These are phyloP conservation scores for Parmelia sp. DNA, from an alignment of 495 filamentous ascomycete genomes.

Conservation along the genomic window DNA sequence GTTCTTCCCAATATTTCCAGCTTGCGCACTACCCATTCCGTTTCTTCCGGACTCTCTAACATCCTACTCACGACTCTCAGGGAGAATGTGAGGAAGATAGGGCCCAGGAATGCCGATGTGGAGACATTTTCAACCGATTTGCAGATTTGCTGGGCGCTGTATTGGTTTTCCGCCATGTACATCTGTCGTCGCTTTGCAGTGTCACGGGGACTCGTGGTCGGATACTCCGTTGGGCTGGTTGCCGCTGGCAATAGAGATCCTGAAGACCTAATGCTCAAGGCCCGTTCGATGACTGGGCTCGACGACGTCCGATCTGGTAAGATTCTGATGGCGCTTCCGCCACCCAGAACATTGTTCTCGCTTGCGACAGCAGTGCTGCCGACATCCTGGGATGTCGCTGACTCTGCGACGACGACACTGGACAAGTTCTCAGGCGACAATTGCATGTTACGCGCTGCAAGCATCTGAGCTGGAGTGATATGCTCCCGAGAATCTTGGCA, in stretches of 20 bases:
- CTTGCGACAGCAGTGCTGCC: not conserved
- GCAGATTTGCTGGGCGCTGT: constrained; percentile 14
- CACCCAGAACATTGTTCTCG: not conserved
- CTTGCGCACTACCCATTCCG: constrained; percentile 15
- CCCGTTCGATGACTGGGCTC: not conserved
- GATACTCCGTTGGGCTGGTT: constrained; percentile 2
- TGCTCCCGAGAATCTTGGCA: not conserved
- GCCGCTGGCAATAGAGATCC: not conserved
- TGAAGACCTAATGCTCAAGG: not conserved
- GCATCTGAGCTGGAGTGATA: not conserved
- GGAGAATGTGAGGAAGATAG: constrained; percentile 16
- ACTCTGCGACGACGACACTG: not conserved
- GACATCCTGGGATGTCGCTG: not conserved
- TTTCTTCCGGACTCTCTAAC: constrained; percentile 4
- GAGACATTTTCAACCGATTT: constrained; percentile 11
- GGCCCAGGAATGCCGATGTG: constrained; percentile 13
- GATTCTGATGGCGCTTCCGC: not conserved
- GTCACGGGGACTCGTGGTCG: constrained; percentile 1
- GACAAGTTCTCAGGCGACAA: not conserved
- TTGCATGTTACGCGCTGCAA: not conserved
- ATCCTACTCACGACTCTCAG: constrained; percentile 7
- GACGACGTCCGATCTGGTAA: not conserved
- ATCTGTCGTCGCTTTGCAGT: constrained; percentile 3
- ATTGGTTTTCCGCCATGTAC: constrained; percentile 16
- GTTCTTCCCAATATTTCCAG: constrained; percentile 5